phyloP scores from a whole-genome alignment of 2,329 filamentous ascomycete genomes.

The Trichophyton rubrum region DNA sequence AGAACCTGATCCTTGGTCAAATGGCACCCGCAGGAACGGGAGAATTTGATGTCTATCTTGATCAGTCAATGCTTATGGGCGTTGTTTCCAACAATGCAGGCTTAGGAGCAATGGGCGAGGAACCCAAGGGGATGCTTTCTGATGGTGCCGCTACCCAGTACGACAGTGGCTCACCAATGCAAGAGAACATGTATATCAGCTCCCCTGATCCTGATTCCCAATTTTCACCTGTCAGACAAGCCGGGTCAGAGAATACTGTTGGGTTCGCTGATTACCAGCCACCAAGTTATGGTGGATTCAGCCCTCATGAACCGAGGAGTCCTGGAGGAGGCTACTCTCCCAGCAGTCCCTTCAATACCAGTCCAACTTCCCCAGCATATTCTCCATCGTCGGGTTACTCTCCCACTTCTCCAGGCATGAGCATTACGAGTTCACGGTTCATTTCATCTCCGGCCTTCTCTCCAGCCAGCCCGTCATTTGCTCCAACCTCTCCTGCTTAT shows the following conservation, averaged over 20 bases:
- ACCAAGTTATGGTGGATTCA: slow-evolving; percentile 53
- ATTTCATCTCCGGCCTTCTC: slow-evolving; percentile 43
- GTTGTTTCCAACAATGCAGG: slow-evolving; percentile 86
- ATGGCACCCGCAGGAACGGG: slow-evolving; percentile 94
- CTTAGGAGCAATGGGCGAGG: slow-evolving; percentile 67
- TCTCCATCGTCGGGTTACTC: slow-evolving; percentile 55
- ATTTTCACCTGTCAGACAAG: slow-evolving; percentile 64
- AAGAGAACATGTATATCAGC: slow-evolving; percentile 47
- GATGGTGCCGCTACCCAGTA: slow-evolving; percentile 90
- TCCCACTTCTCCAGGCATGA: slow-evolving; percentile 59
- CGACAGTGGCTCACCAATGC: slow-evolving; percentile 54
- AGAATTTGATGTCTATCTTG: slow-evolving; percentile 85
- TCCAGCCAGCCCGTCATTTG: slow-evolving; percentile 42
- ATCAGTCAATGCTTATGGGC: slow-evolving; percentile 90
- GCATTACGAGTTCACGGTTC: slow-evolving; percentile 44
- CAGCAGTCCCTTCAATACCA: slow-evolving; percentile 64
- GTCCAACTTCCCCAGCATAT: slow-evolving; percentile 56
- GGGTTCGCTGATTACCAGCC: slow-evolving; percentile 55
- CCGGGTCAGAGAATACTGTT: slow-evolving; percentile 47
- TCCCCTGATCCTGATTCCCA: slow-evolving; percentile 50
- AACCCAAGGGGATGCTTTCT: slow-evolving; percentile 58
- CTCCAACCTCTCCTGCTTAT: slow-evolving; percentile 53
- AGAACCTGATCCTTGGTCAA: slow-evolving; percentile 97
- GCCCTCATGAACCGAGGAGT: slow-evolving; percentile 56
- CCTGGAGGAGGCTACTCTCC: slow-evolving; percentile 49